Conservation (phyloP, 768 basidiomycete genomes). For the Tulasnella sp. region DNA sequence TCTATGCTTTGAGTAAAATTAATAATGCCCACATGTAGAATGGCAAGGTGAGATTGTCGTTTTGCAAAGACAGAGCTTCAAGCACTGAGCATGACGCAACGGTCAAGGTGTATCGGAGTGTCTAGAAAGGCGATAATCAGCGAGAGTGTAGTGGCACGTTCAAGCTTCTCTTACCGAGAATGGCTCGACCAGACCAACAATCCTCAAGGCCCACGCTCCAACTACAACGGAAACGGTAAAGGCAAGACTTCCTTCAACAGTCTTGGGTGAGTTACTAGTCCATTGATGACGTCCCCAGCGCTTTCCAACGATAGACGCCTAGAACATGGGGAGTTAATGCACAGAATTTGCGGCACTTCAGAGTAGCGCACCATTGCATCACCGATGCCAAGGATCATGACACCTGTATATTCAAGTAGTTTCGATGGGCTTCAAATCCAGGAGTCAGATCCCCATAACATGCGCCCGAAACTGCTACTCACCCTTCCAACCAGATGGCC, state of each 20-base stretch:
- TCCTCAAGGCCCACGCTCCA: constrained; percentile 66
- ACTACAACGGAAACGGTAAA: constrained; percentile 68
- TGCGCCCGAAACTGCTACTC: constrained; percentile 38
- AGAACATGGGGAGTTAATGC: not conserved
- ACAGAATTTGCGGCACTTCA: not conserved
- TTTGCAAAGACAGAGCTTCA: constrained; percentile 91
- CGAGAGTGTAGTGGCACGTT: not conserved
- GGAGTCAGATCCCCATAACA: not conserved
- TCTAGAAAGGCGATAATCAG: constrained; percentile 43
- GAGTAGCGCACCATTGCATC: constrained; percentile 73
- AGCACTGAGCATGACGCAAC: constrained; percentile 65
- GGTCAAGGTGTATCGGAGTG: constrained; percentile 59
- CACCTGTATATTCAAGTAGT: constrained; percentile 73
- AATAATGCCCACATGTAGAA: constrained; percentile 92
- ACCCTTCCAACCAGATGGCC: constrained; percentile 94
- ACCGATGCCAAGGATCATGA: constrained; percentile 84
- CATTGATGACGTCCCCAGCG: constrained; percentile 76
- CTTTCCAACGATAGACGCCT: constrained; percentile 93
- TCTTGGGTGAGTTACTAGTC: constrained; percentile 81
- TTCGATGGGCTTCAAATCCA: constrained; percentile 43
- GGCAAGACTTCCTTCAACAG: constrained; percentile 84
- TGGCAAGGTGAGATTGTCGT: constrained; percentile 96
- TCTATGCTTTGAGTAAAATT: constrained; percentile 50
- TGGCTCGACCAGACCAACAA: constrained; percentile 61
- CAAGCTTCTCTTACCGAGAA: constrained; percentile 62